Percentiles rank a stretch among this genome's conserved stretches.
phyloP scores from a whole-genome alignment of 2,329 filamentous ascomycete genomes.

The Cordyceps tenuipes region DNA sequence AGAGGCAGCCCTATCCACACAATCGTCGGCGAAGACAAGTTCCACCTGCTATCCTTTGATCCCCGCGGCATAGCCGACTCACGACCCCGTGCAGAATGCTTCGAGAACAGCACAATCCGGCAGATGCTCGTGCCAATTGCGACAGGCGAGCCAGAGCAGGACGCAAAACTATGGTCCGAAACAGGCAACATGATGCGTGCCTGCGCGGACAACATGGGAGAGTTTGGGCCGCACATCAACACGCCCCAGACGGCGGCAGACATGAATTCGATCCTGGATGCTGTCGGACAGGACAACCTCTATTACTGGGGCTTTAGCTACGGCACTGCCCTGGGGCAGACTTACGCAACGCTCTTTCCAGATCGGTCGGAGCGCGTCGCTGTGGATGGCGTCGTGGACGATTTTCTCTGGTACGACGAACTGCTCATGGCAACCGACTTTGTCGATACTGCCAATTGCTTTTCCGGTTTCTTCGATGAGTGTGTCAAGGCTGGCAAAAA shows the following conservation, averaged over 20 bases:
- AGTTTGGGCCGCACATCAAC: constrained; percentile 12
- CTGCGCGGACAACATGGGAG: constrained; percentile 5
- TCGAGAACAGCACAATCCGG: constrained; percentile 25
- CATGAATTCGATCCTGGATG: constrained; percentile 33
- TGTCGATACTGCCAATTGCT: constrained; percentile 21
- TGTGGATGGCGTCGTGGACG: constrained; percentile 29
- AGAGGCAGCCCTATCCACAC: constrained; percentile 28
- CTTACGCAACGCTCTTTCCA: constrained; percentile 31
- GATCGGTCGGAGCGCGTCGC: constrained; percentile 25
- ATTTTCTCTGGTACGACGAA: constrained; percentile 25
- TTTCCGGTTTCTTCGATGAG: constrained; percentile 27
- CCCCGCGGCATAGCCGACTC: constrained; percentile 34
- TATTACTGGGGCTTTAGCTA: constrained; percentile 37
- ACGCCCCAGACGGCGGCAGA: constrained; percentile 17
- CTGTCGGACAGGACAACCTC: constrained; percentile 24
- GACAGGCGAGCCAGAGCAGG: constrained; percentile 20
- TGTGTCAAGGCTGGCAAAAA: constrained; percentile 34
- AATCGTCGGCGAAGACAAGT: constrained; percentile 32
- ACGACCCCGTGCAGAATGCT: constrained; percentile 29
- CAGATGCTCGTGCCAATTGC: constrained; percentile 18
- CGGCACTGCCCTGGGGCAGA: constrained; percentile 32
- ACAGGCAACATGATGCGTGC: constrained; percentile 24
- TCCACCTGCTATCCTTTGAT: constrained; percentile 38
- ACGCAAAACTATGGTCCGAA: constrained; percentile 32
- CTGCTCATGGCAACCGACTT: constrained; percentile 20